Evolutionary conservation across 2,329 filamentous ascomycete species (phyloP).

Genomic region (Alternaria sp.): DNA sequence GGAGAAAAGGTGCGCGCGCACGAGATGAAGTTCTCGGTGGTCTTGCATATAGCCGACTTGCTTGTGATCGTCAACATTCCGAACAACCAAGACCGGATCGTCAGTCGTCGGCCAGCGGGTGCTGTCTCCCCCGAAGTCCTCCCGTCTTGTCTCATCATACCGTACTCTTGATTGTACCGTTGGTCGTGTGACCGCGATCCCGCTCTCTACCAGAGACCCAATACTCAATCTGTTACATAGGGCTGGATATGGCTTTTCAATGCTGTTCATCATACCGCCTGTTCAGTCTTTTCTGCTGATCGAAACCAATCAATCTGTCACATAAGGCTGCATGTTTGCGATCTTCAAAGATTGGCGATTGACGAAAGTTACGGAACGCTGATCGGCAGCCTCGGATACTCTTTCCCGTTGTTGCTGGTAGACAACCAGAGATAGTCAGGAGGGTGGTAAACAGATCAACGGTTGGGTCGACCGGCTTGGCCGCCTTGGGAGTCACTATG

Average conservation of each 20-base stretch:
- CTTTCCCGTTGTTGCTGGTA: not conserved
- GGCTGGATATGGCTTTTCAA: not conserved
- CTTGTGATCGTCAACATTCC: not conserved
- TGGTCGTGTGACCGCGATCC: not conserved
- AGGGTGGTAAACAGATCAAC: not conserved
- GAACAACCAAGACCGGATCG: not conserved
- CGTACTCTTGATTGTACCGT: not conserved
- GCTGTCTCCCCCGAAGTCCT: not conserved
- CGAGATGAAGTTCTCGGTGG: not conserved
- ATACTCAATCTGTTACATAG: not conserved
- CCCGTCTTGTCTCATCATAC: not conserved
- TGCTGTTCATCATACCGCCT: too few relatives aligned
- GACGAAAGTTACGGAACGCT: not conserved
- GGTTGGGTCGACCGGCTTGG: not conserved
- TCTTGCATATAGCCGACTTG: not conserved
- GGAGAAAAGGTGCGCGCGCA: too few relatives aligned
- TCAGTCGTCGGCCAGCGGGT: not conserved
- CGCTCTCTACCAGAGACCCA: not conserved
- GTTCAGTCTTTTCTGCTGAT: not conserved
- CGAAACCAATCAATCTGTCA: not conserved
- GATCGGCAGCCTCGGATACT: not conserved
- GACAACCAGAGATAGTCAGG: not conserved
- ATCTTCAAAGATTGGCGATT: not conserved
- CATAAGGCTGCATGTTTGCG: not conserved
- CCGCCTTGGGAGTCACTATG: too few relatives aligned